Percentiles rank a stretch among this genome's conserved stretches.
These are phyloP conservation scores for Zalerion maritima DNA, from an alignment of 495 filamentous ascomycete species.

Conservation along the genomic window DNA sequence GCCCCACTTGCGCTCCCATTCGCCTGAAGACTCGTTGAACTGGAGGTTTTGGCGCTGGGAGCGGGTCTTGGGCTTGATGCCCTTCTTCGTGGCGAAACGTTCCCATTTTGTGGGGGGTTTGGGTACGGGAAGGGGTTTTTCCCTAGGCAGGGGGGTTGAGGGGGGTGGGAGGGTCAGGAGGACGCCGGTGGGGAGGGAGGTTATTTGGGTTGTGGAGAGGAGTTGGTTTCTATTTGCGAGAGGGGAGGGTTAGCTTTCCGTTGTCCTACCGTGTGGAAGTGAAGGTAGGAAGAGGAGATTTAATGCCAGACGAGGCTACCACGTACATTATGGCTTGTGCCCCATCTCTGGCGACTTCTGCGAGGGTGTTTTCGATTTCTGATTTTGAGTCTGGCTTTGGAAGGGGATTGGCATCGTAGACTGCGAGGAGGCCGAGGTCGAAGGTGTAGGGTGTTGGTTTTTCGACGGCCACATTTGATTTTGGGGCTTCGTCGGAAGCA, in stretches of 20 bases:
- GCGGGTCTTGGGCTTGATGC: constrained; percentile 67
- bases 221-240: constrained; percentile 41
- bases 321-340: constrained; percentile 79
- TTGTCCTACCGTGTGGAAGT: too few relatives aligned
- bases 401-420: constrained; percentile 70
- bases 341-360: constrained; percentile 63
- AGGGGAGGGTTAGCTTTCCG: constrained; percentile 1
- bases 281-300: constrained; percentile 2
- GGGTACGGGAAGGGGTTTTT: constrained; percentile 71
- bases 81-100: constrained; percentile 87
- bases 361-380: constrained; percentile 40
- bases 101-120: constrained; percentile 87
- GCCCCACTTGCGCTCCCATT: constrained; percentile 88
- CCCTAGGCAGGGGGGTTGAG: constrained; percentile 58
- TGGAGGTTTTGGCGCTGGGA: constrained; percentile 53
- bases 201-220: constrained; percentile 68
- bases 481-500: constrained; percentile 13
- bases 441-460: constrained; percentile 85
- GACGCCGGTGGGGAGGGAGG: constrained; percentile 48
- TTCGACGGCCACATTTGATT: constrained; percentile 47
- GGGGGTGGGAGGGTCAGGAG: constrained; percentile 58
- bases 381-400: constrained; percentile 27
- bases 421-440: constrained; percentile 76
- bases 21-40: constrained; percentile 70
- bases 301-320: too few relatives aligned